phyloP scores from a whole-genome alignment of 2,329 filamentous ascomycete species.

The Trichoderma atrobrunneum region DNA sequence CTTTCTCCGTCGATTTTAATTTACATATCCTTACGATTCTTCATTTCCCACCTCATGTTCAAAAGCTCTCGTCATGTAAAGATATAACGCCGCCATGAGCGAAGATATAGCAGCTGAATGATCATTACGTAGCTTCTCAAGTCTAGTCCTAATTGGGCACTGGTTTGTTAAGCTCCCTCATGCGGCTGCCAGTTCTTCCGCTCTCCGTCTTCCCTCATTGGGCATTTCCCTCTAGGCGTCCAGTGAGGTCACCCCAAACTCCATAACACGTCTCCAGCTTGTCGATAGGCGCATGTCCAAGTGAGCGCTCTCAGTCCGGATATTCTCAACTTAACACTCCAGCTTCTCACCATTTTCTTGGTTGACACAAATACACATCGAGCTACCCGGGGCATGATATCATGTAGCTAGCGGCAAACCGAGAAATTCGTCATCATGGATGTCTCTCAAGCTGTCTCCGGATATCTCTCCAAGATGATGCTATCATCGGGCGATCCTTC shows the following conservation, averaged over 20 bases:
- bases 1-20: background rate
- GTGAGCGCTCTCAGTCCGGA: background rate
- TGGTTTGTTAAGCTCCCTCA: background rate
- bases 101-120: too few relatives aligned
- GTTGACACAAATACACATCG: background rate
- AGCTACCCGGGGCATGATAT: conserved; percentile 13
- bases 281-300: background rate
- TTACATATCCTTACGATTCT: background rate
- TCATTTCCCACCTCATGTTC: rapidly evolving
- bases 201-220: background rate
- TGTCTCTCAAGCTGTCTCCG: conserved; percentile 84
- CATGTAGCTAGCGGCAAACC: background rate
- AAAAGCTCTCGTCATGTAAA: background rate
- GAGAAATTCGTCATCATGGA: conserved; percentile 64
- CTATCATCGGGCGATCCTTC: conserved; percentile 66
- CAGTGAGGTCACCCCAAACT: conserved; percentile 12
- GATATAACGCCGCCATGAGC: background rate
- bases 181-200: conserved; percentile 8
- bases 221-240: background rate
- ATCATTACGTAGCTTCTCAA: background rate
- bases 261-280: conserved; percentile 14
- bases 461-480: conserved; percentile 96
- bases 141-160: background rate
- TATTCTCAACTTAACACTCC: background rate
- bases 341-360: background rate